phyloP scores from a whole-genome alignment of 2,329 filamentous ascomycete species.

The Seiridium cupressi region DNA sequence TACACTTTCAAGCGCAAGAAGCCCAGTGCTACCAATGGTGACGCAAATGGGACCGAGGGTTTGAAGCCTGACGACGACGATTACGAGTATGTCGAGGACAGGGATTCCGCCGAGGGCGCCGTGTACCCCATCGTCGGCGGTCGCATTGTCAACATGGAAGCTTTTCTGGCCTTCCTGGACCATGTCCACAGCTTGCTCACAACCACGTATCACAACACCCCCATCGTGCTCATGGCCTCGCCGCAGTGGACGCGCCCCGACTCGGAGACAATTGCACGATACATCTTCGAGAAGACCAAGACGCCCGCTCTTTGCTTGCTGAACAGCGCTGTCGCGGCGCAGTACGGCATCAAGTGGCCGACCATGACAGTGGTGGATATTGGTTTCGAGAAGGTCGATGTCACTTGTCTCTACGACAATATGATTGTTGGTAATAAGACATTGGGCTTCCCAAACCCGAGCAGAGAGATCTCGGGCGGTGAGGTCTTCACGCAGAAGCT shows the following conservation, averaged over 20 bases:
- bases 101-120: constrained; percentile 82
- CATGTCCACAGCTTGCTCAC: constrained; percentile 89
- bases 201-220: constrained; percentile 92
- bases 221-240: constrained; percentile 85
- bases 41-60: constrained; percentile 27
- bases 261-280: constrained; percentile 84
- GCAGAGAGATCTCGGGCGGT: constrained; percentile 67
- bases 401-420: constrained; percentile 87
- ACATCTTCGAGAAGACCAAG: constrained; percentile 96
- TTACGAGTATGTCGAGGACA: constrained; percentile 81
- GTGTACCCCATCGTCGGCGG: constrained; percentile 76
- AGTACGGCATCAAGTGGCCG: constrained; percentile 75
- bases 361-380: constrained; percentile 88
- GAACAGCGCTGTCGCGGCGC: constrained; percentile 82
- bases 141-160: constrained; percentile 84
- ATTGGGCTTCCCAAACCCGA: constrained; percentile 50
- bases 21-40: constrained; percentile 21
- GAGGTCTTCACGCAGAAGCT: constrained; percentile 81
- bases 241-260: constrained; percentile 89
- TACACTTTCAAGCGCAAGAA: constrained; percentile 69
- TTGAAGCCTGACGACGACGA: constrained; percentile 51
- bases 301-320: constrained; percentile 89
- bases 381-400: constrained; percentile 86
- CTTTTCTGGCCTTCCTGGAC: constrained; percentile 89
- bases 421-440: constrained; percentile 66